A percentile compares a stretch with the other conserved stretches of the same genome.
phyloP scores from a whole-genome alignment of 2,329 filamentous ascomycete species.

The Beauveria varroae region DNA sequence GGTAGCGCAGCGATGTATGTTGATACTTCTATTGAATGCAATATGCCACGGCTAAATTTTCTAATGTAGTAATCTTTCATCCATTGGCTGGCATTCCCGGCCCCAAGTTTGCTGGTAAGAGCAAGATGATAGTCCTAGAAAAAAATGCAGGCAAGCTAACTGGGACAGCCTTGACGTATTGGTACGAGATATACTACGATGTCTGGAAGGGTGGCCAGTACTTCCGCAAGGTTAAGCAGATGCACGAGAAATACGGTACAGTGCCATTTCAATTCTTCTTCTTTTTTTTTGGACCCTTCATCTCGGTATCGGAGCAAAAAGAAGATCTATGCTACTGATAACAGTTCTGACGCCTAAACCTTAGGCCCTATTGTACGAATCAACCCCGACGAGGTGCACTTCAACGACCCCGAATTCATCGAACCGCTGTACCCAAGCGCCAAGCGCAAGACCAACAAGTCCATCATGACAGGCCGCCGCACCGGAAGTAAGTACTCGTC shows the following conservation, averaged over 20 bases:
- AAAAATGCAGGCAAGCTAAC: neutral
- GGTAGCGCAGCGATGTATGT: neutral
- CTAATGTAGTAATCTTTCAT: neutral
- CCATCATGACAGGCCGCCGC: neutral
- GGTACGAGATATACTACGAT: slow-evolving; percentile 2
- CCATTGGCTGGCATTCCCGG: neutral
- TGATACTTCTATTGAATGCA: neutral
- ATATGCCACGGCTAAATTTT: neutral
- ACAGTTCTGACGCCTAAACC: neutral
- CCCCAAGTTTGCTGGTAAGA: neutral
- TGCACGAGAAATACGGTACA: slow-evolving; percentile 1
- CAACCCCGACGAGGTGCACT: slow-evolving; percentile 4
- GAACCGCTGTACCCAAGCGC: slow-evolving; percentile 7
- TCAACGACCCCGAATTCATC: slow-evolving; percentile 2
- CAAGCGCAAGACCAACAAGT: slow-evolving; percentile 5
- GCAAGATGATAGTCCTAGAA: neutral
- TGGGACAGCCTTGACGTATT: neutral
- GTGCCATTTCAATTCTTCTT: neutral
- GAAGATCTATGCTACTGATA: neutral
- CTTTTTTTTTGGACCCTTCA: neutral
- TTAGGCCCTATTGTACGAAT: slow-evolving; percentile 2
- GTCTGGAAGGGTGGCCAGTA: slow-evolving; percentile 4
- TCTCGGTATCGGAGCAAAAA: neutral
- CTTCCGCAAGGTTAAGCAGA: slow-evolving; percentile 1
- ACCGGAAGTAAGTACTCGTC: neutral